Percentiles rank a stretch among this genome's conserved stretches.
Evolutionary conservation across 2,329 filamentous ascomycete species (phyloP).

Genomic region (Botrytis squamosa): DNA sequence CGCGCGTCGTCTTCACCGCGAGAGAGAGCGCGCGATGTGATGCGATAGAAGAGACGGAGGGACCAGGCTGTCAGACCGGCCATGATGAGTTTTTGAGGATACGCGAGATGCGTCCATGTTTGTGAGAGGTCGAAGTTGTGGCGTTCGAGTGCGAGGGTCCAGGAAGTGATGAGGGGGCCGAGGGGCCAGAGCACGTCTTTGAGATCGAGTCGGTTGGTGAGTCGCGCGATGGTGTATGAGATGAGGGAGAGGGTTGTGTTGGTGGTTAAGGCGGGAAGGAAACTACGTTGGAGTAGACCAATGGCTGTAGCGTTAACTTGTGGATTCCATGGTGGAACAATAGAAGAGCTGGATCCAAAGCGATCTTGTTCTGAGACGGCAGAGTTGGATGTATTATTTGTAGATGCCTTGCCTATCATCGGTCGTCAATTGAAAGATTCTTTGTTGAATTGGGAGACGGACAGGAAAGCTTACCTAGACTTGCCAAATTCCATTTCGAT

Average conservation of each 20-base stretch:
- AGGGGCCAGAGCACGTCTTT: slow-evolving; percentile 26
- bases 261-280: slow-evolving; percentile 23
- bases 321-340: slow-evolving; percentile 18
- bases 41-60: slow-evolving; percentile 20
- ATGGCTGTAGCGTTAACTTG: slow-evolving; percentile 19
- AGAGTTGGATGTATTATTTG: neutral
- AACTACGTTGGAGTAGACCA: slow-evolving; percentile 22
- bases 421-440: neutral
- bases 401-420: slow-evolving; percentile 14
- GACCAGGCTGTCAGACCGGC: slow-evolving; percentile 24
- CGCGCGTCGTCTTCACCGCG: slow-evolving; percentile 23
- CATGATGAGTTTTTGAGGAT: slow-evolving; percentile 23
- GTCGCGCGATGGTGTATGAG: slow-evolving; percentile 20
- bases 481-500: slow-evolving; percentile 2
- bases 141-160: slow-evolving; percentile 22
- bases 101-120: slow-evolving; percentile 20
- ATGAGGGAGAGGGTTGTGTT: slow-evolving; percentile 22
- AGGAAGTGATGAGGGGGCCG: slow-evolving; percentile 22
- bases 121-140: slow-evolving; percentile 17
- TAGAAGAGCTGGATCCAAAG: neutral
- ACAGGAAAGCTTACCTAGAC: neutral
- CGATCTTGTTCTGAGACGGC: slow-evolving; percentile 8
- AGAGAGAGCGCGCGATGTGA: slow-evolving; percentile 17
- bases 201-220: slow-evolving; percentile 22
- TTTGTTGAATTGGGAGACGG: neutral